phyloP scores from a whole-genome alignment of 2,329 filamentous ascomycete species.

The Basipetospora sp. region DNA sequence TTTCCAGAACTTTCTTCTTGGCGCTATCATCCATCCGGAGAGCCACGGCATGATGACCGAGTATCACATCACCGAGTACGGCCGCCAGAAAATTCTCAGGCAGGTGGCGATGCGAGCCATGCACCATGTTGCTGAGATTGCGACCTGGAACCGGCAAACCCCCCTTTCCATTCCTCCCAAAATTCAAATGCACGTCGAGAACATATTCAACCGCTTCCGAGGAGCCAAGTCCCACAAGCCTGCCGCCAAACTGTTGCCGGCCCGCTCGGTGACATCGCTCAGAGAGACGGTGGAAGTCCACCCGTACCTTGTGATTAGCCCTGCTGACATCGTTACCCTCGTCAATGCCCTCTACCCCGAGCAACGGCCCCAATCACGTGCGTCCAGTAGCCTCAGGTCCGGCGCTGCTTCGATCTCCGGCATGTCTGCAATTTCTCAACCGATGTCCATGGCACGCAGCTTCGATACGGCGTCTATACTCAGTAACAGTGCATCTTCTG shows the following conservation, averaged over 20 bases:
- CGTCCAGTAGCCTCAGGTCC: slow-evolving; percentile 47
- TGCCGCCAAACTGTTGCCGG: slow-evolving; percentile 49
- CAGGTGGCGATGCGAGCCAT: slow-evolving; percentile 71
- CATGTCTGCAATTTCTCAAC: slow-evolving; percentile 53
- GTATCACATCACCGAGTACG: slow-evolving; percentile 84
- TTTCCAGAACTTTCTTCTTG: slow-evolving; percentile 73
- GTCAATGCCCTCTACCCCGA: slow-evolving; percentile 76
- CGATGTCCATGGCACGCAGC: slow-evolving; percentile 44
- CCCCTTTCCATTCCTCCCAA: slow-evolving; percentile 44
- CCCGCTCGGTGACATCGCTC: slow-evolving; percentile 56
- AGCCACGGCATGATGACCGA: slow-evolving; percentile 65
- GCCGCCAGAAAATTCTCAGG: slow-evolving; percentile 64
- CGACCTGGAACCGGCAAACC: slow-evolving; percentile 45
- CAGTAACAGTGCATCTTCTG: slow-evolving; percentile 58
- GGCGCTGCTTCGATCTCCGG: slow-evolving; percentile 54
- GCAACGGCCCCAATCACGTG: slow-evolving; percentile 46
- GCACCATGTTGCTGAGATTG: slow-evolving; percentile 61
- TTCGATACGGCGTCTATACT: slow-evolving; percentile 56
- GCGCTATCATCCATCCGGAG: slow-evolving; percentile 79
- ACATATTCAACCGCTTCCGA: slow-evolving; percentile 51
- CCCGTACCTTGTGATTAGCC: slow-evolving; percentile 65
- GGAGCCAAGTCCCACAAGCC: slow-evolving; percentile 33
- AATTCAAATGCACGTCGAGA: slow-evolving; percentile 56
- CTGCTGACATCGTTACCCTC: slow-evolving; percentile 64
- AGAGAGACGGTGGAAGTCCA: slow-evolving; percentile 66